A percentile compares a stretch with the other conserved stretches of the same genome.
phyloP scores from a whole-genome alignment of 148 eudicot genomes.

The Fagopyrum homotropicum region DNA sequence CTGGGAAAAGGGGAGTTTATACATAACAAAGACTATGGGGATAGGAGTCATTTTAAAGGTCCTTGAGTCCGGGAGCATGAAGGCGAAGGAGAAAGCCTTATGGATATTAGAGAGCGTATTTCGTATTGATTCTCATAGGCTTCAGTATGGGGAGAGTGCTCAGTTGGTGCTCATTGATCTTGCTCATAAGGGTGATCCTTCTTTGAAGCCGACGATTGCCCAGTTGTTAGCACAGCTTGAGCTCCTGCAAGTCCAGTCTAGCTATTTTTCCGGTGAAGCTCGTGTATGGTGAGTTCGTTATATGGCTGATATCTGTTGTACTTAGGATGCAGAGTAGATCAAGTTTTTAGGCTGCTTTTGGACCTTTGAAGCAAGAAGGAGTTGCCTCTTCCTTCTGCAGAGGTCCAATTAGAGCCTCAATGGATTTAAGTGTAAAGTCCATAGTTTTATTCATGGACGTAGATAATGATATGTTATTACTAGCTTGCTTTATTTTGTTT shows the following conservation, averaged over 20 bases:
- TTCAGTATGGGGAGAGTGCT: slow-evolving; percentile 52
- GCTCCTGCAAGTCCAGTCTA: slow-evolving; percentile 72
- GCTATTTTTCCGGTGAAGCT: slow-evolving; percentile 50
- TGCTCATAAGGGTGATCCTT: slow-evolving; percentile 61
- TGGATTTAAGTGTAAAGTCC: neutral
- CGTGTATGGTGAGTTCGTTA: neutral
- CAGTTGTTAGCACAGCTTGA: slow-evolving; percentile 77
- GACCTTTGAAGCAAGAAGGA: slow-evolving; percentile 7
- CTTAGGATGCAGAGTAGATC: neutral
- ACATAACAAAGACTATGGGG: slow-evolving; percentile 32
- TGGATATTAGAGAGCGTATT: slow-evolving; percentile 77
- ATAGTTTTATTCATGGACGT: neutral
- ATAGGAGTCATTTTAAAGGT: slow-evolving; percentile 44
- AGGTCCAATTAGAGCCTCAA: neutral
- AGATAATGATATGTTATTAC: neutral
- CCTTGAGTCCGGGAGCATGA: slow-evolving; percentile 40
- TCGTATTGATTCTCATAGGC: slow-evolving; percentile 41
- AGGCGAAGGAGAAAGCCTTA: slow-evolving; percentile 62
- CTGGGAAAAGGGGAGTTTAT: slow-evolving; percentile 64
- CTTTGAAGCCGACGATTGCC: slow-evolving; percentile 49
- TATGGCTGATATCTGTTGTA: no score
- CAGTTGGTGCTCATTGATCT: slow-evolving; percentile 59
- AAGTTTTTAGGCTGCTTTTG: neutral
- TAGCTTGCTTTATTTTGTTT: neutral
- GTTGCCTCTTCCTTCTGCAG: neutral